Base-by-base conservation (phyloP, 495 filamentous ascomycete genomes). In the Bacidia gigantensis region DNA sequence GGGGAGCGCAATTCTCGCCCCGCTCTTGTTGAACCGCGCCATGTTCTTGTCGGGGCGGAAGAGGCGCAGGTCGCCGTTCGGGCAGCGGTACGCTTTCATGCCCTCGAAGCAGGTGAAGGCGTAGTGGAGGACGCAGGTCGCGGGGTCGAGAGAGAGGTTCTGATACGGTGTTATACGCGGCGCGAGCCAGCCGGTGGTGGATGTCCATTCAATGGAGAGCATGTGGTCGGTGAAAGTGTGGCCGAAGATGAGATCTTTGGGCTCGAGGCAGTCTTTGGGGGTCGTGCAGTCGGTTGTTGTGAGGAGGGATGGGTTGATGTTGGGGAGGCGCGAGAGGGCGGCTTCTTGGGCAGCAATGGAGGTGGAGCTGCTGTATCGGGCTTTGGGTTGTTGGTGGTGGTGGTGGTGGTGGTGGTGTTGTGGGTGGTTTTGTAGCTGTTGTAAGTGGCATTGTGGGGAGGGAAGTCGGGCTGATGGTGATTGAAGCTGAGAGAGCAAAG, bases 41-140 rank as follows among this genome's bases (percentile, higher is more conserved):
- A 96, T 96, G 72, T 98, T 98, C 73, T 82, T 88, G 67, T 92
- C 82, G 0, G 92, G 92, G n/a, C 92, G 80, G 77, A 98, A 98
- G 20, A 98, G 69, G 17, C 88, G 81, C 53, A 90, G 78, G 42
- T 80, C 61, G 46, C 86, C 87, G 12, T 75, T 66, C 46, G 67
- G 72, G 68, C 92, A 85, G 63, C 84, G 87, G 74, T 97, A 97
- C 29, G 93, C 93, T 70, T 98, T 98, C 89, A 97, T 93, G 55
- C 92, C 92, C 68, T 98, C 92, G 69, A 98, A 98, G 65, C 82
- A 87, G 65, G 89, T 85, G 62, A 97, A 97, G 38, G 86, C 92
- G 67, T 98, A 98, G 76, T 98, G 92, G 71, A 98, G 89, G 42
- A 96, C 92, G 72, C 89, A 97, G 41, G 88, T 89, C 3, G 92